Conservation (phyloP, 345 rosid genomes). For the Eucalyptus polybractea region DNA sequence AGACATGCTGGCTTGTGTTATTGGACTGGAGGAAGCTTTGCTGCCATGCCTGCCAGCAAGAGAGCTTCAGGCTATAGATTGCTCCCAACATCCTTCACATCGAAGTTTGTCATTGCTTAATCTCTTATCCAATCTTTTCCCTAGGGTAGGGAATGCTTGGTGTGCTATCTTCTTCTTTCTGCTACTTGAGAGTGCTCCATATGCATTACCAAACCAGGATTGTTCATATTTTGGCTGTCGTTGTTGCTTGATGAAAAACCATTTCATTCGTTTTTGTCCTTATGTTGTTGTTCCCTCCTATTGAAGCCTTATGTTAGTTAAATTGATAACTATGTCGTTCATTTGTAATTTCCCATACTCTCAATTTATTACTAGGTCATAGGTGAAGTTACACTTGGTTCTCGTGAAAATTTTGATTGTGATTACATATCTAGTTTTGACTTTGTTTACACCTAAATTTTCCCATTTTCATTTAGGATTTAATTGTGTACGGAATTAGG, state of each 20-base stretch:
- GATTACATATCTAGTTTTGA: neutral
- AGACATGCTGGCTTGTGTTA: slow-evolving; percentile 64
- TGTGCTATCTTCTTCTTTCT: no score
- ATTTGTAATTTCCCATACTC: neutral
- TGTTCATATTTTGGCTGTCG: neutral
- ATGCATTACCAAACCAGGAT: neutral
- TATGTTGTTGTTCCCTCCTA: neutral
- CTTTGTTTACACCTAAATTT: neutral
- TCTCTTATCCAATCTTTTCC: neutral
- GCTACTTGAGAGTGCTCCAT: neutral
- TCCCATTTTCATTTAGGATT: no score
- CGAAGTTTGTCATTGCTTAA: slow-evolving; percentile 41
- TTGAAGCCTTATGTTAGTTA: neutral
- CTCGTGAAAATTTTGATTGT: neutral
- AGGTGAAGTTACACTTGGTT: neutral
- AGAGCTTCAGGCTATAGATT: slow-evolving; percentile 94
- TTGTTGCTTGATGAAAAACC: neutral
- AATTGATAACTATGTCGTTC: neutral
- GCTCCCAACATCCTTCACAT: slow-evolving; percentile 93
- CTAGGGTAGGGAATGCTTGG: neutral
- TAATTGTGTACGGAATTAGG: no score
- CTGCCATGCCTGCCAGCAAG: slow-evolving; percentile 95
- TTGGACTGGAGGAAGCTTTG: slow-evolving; percentile 69
- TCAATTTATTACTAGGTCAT: neutral
- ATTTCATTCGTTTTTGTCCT: neutral